Base-by-base conservation (phyloP, 2,329 filamentous ascomycete species). In the Colletotrichum aenigma region DNA sequence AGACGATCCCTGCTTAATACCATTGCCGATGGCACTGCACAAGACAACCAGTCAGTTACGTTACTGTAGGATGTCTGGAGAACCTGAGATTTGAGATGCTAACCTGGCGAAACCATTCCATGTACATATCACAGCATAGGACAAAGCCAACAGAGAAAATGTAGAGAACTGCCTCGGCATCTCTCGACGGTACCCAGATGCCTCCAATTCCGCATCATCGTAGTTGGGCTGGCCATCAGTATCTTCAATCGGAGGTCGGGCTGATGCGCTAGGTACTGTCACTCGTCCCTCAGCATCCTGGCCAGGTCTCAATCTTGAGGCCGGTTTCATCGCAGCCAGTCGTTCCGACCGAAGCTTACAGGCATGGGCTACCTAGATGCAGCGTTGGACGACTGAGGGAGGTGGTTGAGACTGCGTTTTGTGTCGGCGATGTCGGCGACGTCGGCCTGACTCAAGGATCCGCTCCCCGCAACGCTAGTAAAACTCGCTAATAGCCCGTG, bases 141-240 rank as follows among this genome's bases (percentile, higher is more conserved):
- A 82, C 2, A 83, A 56, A 8, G 81, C 80, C 0, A 78, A 76
- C 0, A 83, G 30, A 7, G 80, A 80, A 70, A 78, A 79, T 1
- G 79, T 66, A 4, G 81, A 82, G 71, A 83, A 83, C 12, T 79
- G 81, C 0, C 82, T 78, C 13, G 82, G 82, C 82, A 83, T 83
- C n/a, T 78, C 77, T 32, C 79, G 80, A 7, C 64, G 62, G 36
- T 83, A 83, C 5, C 81, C 81, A 6, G 80, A 79, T 1, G 82
- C 81, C 66, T 83, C 81, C 2, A 83, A 78, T 71, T 83, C 82
- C 6, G 82, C 77, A 9, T 80, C 78, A 67, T 83, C 82, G n/a
- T 21, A 64, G 24, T 64, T 18, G n/a, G 1, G 7, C 55, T 58
- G 55, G 15, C 28, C 28, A 32, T 52, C n/a, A 10, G 13, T 52